phyloP scores from a whole-genome alignment of 352 stramenopile species.

The Phytophthora chlamydospora region DNA sequence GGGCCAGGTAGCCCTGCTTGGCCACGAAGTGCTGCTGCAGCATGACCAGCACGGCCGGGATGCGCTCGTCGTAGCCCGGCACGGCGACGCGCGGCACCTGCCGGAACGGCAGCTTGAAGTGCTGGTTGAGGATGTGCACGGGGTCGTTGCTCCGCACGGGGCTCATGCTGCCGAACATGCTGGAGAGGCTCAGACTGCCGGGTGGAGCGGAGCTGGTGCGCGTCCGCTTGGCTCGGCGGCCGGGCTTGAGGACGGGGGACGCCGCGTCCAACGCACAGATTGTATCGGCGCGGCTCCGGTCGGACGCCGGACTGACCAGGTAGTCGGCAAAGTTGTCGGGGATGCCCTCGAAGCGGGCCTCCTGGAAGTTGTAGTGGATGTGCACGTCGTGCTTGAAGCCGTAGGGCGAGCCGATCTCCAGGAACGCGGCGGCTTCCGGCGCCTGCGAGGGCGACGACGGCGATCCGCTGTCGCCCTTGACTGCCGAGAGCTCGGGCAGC shows the following conservation, averaged over 20 bases:
- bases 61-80: constrained; percentile 70
- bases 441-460: constrained; percentile 39
- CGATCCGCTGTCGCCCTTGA: constrained; percentile 39
- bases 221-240: constrained; percentile 35
- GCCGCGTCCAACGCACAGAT: constrained; percentile 19
- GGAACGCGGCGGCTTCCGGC: constrained; percentile 25
- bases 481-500: constrained; percentile 33
- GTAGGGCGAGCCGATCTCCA: constrained; percentile 80
- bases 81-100: constrained; percentile 74
- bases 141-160: constrained; percentile 36
- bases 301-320: constrained; percentile 39
- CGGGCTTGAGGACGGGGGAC: constrained; percentile 15
- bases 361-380: constrained; percentile 88
- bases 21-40: constrained; percentile 80
- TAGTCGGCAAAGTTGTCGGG: constrained; percentile 84
- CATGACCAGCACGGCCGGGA: constrained; percentile 89
- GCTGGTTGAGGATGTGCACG: constrained; percentile 75
- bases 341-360: constrained; percentile 87
- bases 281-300: constrained; percentile 28
- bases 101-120: constrained; percentile 83
- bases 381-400: constrained; percentile 84
- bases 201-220: constrained; percentile 47
- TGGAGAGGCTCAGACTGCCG: constrained; percentile 38
- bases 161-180: constrained; percentile 36
- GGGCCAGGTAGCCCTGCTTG: constrained; percentile 64